Conservation (phyloP, 208 protist genomes). For the Herpetomonas tarakana region DNA sequence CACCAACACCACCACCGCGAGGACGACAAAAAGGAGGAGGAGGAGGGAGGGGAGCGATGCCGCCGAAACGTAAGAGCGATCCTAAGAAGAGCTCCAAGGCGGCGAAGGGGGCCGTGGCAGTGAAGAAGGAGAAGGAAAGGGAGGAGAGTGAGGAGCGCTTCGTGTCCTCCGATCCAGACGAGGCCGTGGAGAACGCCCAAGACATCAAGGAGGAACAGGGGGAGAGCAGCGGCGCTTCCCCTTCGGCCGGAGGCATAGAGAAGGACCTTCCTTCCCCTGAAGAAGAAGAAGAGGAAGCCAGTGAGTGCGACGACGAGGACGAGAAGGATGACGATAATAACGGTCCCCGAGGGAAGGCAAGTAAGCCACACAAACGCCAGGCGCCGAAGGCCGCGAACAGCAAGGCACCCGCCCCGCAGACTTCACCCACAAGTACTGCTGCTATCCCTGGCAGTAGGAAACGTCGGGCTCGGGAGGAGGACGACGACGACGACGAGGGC, state of each 20-base stretch:
- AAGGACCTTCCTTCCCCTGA: neutral
- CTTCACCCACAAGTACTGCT: too few relatives aligned
- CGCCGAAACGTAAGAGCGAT: conserved; percentile 1
- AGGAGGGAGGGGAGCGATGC: too few relatives aligned
- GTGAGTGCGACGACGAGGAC: neutral
- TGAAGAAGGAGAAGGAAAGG: neutral
- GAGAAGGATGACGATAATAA: too few relatives aligned
- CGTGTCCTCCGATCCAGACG: neutral
- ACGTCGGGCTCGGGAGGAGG: too few relatives aligned
- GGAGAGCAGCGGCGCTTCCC: neutral
- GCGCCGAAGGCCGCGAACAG: too few relatives aligned
- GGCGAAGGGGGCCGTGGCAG: neutral
- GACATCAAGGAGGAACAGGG: neutral
- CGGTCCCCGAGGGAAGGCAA: too few relatives aligned
- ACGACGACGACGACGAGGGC: too few relatives aligned
- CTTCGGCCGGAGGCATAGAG: neutral
- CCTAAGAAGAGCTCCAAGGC: neutral
- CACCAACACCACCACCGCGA: too few relatives aligned
- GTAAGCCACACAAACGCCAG: too few relatives aligned
- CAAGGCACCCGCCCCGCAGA: too few relatives aligned
- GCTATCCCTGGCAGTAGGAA: too few relatives aligned
- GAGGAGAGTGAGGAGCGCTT: neutral
- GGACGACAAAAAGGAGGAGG: too few relatives aligned
- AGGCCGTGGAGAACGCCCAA: neutral
- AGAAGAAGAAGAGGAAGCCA: neutral